phyloP scores from a whole-genome alignment of 306 rosid genomes.

The Sphenostylis stenocarpa region DNA sequence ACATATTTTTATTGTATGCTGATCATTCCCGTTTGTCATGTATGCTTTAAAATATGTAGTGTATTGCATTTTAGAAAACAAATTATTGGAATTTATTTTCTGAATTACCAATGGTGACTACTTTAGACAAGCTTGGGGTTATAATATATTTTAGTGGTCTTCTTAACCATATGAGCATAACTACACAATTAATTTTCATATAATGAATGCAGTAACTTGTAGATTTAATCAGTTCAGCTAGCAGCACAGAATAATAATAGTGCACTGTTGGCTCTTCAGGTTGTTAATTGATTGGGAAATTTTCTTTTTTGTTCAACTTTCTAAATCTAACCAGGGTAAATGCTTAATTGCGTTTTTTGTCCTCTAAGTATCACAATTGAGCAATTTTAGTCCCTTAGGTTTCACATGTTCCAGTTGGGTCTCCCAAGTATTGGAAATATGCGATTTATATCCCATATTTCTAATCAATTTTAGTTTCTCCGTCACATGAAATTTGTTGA shows the following conservation, averaged over 20 bases:
- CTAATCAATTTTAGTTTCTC: no score
- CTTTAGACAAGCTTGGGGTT: background rate
- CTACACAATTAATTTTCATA: background rate
- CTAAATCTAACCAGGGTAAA: constrained; percentile 18
- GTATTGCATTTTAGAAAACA: background rate
- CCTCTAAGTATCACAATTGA: no score
- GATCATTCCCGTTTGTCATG: background rate
- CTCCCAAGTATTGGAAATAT: no score
- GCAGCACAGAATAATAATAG: background rate
- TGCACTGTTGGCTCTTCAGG: background rate
- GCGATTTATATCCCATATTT: no score
- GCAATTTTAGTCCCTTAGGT: no score
- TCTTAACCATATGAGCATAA: background rate
- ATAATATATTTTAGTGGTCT: background rate
- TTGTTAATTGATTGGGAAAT: background rate
- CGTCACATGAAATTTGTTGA: no score
- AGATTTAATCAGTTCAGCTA: background rate
- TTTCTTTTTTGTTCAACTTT: background rate
- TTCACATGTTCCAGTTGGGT: no score
- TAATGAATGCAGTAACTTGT: background rate
- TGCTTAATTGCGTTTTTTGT: no score
- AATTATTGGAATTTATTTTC: background rate
- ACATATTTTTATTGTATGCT: background rate
- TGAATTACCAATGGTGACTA: background rate
- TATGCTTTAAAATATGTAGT: constrained; percentile 7